Conservation (phyloP, 2,329 filamentous ascomycete species). For the Fusarium bulbicola region DNA sequence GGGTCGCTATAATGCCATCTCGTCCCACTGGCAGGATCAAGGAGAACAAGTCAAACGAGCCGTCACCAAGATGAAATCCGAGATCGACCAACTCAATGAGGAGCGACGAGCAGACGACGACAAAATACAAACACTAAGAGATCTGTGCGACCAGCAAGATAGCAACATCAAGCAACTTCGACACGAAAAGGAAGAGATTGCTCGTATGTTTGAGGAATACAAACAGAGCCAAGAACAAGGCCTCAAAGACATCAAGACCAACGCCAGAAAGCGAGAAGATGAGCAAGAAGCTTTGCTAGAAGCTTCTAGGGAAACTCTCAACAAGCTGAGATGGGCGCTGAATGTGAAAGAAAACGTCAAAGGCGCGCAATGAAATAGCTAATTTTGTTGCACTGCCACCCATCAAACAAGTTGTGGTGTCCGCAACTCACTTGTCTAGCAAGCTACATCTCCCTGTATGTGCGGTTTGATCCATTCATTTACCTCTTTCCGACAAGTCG, state of each 20-base stretch:
- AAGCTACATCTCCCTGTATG: background rate
- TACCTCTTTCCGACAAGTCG: background rate
- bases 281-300: slow-evolving; percentile 68
- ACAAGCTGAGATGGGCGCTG: slow-evolving; percentile 78
- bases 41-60: slow-evolving; percentile 68
- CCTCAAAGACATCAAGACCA: slow-evolving; percentile 66
- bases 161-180: slow-evolving; percentile 69
- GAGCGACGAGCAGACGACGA: slow-evolving; percentile 69
- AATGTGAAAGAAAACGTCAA: slow-evolving; percentile 70
- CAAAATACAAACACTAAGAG: slow-evolving; percentile 70
- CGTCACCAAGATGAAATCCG: slow-evolving; percentile 58
- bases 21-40: slow-evolving; percentile 73
- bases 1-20: slow-evolving; percentile 73
- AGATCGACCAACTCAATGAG: slow-evolving; percentile 64
- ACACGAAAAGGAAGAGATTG: slow-evolving; percentile 70
- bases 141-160: slow-evolving; percentile 78
- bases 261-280: slow-evolving; percentile 65
- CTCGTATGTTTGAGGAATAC: slow-evolving; percentile 69
- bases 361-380: slow-evolving; percentile 57
- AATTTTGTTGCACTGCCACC: background rate
- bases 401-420: background rate
- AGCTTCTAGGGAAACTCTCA: slow-evolving; percentile 67
- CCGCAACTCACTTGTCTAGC: background rate
- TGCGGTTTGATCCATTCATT: background rate
- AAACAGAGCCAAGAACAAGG: slow-evolving; percentile 70